Evolutionary conservation across 352 stramenopile species (phyloP).

Genomic region (Phytophthora ohioensis): DNA sequence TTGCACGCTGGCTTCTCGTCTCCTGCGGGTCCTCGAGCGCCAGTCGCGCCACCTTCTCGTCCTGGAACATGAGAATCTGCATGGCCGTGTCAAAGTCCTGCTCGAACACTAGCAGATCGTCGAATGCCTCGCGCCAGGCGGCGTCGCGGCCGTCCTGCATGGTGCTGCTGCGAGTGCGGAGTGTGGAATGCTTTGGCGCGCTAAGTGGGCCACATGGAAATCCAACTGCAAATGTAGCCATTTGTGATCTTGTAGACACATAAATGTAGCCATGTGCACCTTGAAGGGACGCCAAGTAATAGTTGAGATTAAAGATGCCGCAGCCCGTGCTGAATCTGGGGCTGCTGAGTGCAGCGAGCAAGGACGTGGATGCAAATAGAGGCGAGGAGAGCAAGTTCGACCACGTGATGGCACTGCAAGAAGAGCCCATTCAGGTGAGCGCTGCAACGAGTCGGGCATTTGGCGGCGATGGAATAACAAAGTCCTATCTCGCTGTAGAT

Average conservation of each 20-base stretch:
- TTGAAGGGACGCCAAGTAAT: slow-evolving; percentile 25
- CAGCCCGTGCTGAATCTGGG: slow-evolving; percentile 39
- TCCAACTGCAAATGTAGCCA: slow-evolving; percentile 9
- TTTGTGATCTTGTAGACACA: background rate
- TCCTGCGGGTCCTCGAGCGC: slow-evolving; percentile 40
- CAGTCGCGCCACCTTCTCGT: slow-evolving; percentile 54
- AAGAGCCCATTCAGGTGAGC: slow-evolving; percentile 59
- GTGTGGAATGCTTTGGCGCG: slow-evolving; percentile 20
- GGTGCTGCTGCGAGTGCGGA: slow-evolving; percentile 2
- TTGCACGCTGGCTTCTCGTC: slow-evolving; percentile 17
- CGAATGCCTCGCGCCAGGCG: slow-evolving; percentile 28
- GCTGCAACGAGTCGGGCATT: background rate
- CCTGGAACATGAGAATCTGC: slow-evolving; percentile 67
- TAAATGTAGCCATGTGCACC: slow-evolving; percentile 11
- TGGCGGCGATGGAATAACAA: background rate
- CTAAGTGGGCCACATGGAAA: slow-evolving; percentile 15
- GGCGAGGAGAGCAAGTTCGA: slow-evolving; percentile 66
- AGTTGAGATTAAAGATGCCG: slow-evolving; percentile 24
- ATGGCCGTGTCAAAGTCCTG: slow-evolving; percentile 79
- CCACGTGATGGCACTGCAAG: slow-evolving; percentile 63
- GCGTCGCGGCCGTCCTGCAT: slow-evolving; percentile 14
- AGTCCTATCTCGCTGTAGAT: slow-evolving; percentile 32
- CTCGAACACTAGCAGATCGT: slow-evolving; percentile 56
- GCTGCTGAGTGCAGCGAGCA: slow-evolving; percentile 31
- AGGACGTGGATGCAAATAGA: slow-evolving; percentile 20